Percentiles rank a stretch among this genome's conserved stretches.
Conservation (phyloP, 1,284 basidiomycete species). For the Cryptococcus sp. region DNA sequence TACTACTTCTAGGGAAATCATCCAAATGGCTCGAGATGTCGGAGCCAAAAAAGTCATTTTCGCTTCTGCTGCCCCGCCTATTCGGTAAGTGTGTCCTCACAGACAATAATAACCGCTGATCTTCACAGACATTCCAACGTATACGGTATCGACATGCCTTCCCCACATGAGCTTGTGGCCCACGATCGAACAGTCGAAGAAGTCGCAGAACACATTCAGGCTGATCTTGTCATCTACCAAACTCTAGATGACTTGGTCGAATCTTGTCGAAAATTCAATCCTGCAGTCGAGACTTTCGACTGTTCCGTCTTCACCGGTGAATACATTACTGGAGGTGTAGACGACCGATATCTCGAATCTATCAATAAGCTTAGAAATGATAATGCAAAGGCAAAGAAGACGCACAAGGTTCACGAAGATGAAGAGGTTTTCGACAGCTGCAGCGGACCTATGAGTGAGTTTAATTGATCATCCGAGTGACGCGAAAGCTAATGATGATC, state of each 20-base stretch:
- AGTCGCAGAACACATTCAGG: conserved; percentile 82
- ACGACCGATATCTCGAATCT: conserved; percentile 72
- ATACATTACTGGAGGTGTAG: conserved; percentile 95
- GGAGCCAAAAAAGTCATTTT: conserved; percentile 97
- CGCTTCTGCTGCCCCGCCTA: conserved; percentile 94
- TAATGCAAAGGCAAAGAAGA: conserved; percentile 62
- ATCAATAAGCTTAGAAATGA: conserved; percentile 79
- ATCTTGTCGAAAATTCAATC: conserved; percentile 85
- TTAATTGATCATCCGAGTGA: not conserved
- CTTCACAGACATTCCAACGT: conserved; percentile 76
- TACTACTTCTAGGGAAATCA: conserved; percentile 97
- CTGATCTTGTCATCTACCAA: conserved; percentile 96
- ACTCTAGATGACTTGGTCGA: conserved; percentile 83
- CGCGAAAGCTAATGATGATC: not conserved
- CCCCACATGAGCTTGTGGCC: conserved; percentile 87
- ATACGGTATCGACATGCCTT: conserved; percentile 99
- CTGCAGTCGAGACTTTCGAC: conserved; percentile 74
- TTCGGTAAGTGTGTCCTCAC: conserved; percentile 55
- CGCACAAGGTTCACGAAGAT: conserved; percentile 22
- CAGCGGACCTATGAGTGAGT: conserved; percentile 46
- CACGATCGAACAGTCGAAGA: conserved; percentile 70
- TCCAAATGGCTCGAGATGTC: conserved; percentile 99
- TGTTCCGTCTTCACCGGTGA: conserved; percentile 97
- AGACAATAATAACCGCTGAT: not conserved
- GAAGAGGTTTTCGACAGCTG: conserved; percentile 31